Evolutionary conservation across 768 basidiomycete genomes (phyloP), one percentile per base, ranked within the genome.

Genomic region (Boletus subparvulus): DNA sequence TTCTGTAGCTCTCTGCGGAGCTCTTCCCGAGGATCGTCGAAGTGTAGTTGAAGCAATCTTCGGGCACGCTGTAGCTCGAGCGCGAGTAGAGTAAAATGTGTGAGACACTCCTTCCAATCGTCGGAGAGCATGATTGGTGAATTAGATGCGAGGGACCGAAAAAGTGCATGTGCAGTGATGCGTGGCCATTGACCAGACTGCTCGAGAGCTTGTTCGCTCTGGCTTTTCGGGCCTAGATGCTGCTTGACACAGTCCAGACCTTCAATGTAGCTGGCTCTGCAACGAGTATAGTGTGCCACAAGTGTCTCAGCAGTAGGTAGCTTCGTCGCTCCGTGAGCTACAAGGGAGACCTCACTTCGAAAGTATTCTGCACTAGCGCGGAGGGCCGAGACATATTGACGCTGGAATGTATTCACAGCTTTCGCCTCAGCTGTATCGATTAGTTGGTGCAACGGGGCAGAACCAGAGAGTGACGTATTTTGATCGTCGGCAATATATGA

Each of bases 101-200:
- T 59, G 16, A 79, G 58, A 56, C 53, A 64, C 11, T 47, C 44
- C 48, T 48, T 40, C 77, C 77, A 78, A 19, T 53, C 14, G 6
- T 48, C 32, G 8, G 63, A 36, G 16, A 70, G 43, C 4, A 2
- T 9, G 8, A 24, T 54, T 6, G 35, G 32, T 9, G 64, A 62
- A 13, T 61, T 50, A 33, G 65, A 66, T 24, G 68, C 64, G 47
- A 77, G 58, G 13, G 54, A 57, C 30, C 52, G 42, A 19, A 77
- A 61, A 16, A 78, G 60, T 17, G 63, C 58, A 46, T 61, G 65
- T 6, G 59, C 43, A 10, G 71, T 73, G n/a, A 74, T 47, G 12
- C 71, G 67, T 14, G 78, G 78, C 32, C 32, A 32, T 32, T 32
- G 32, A 32, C 32, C 32, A 10, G 32, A 32, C 32, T 32, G 32